Evolutionary conservation across 164 flowering plant species (phyloP).

Genomic region (Litsea cubeba): DNA sequence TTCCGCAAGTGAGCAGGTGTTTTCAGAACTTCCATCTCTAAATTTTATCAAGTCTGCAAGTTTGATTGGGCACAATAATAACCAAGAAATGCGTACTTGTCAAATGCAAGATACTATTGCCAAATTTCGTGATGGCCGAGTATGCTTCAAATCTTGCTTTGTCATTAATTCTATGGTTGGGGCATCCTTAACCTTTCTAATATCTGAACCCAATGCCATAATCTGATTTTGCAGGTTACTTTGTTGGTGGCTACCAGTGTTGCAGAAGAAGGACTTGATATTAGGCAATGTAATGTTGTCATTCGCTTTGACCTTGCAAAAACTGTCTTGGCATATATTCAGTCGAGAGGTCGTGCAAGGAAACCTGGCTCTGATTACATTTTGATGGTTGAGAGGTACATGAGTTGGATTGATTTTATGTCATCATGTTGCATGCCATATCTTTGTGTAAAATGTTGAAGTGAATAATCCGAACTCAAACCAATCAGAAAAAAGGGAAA

Average conservation of each 20-base stretch:
- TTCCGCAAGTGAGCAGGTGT: conserved; percentile 52
- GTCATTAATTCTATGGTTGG: not conserved
- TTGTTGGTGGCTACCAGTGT: conserved; percentile 97
- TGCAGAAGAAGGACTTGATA: conserved; percentile 99
- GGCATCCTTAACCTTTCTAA: not conserved
- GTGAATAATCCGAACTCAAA: not conserved
- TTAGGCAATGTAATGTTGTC: conserved; percentile 98
- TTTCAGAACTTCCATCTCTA: conserved; percentile 92
- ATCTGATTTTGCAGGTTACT: conserved; percentile 53
- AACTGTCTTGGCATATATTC: conserved; percentile 97
- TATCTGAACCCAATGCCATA: not conserved
- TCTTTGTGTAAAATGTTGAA: conserved; percentile 2
- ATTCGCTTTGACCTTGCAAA: conserved; percentile 99
- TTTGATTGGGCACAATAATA: conserved; percentile 96
- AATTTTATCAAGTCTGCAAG: conserved; percentile 85
- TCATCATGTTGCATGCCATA: not conserved
- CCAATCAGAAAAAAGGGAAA: not conserved
- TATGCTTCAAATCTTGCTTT: conserved; percentile 28
- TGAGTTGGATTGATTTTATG: not conserved
- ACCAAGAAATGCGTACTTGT: conserved; percentile 89
- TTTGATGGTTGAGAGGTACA: conserved; percentile 97
- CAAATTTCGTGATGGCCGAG: conserved; percentile 95
- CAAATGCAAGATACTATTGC: conserved; percentile 97
- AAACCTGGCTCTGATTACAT: conserved; percentile 99
- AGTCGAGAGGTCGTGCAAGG: conserved; percentile 98